Base-by-base conservation (phyloP, 2,329 filamentous ascomycete genomes). In the Alternaria hordeiaustralica region DNA sequence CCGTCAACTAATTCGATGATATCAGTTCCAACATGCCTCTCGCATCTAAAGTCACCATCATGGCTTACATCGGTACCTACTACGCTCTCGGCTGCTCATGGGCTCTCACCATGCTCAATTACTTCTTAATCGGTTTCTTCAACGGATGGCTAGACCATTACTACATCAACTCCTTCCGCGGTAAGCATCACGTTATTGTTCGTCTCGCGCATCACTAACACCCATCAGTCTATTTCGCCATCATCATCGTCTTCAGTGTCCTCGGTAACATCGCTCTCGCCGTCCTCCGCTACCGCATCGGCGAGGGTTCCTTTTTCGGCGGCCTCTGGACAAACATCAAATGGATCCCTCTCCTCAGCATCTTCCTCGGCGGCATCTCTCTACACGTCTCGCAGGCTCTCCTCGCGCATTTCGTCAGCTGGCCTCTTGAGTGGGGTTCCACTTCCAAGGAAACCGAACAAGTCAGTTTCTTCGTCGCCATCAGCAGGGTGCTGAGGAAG, bases 351-450 rank as follows among this genome's bases (percentile, higher is more conserved):
- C 84, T 90, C 80, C 84, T 95, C 51, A 90, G 90, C 65, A 90
- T 96, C 78, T 96, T 96, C 85, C 85, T 97, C 18, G 93, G 93
- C 56, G 93, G 93, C 43, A 85, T 96, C 54, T 92, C 89, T 1
- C 86, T 96, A 36, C 92, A 96, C 81, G 87, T 97, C 53, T 92
- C 88, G 28, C 90, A 94, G 78, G 93, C 93, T 1, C 84, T 97
- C 33, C 81, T 96, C 49, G 86, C 89, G 5, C 93, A 96, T 83
- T 92, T 96, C 87, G 92, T 96, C 77, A 89, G 92, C 81, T 89
- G 95, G 75, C 87, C 96, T 80, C 95, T 96, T 90, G 88, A 87
- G 4, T 96, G 93, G 93, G 92, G 92, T 55, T 89, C 92, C 1
- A 96, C 93, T 0, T 87, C 89, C 44, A 96, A 96, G 82, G 93